phyloP scores from a whole-genome alignment of 2,329 filamentous ascomycete species.

The Ploettnerulaceae sp. region DNA sequence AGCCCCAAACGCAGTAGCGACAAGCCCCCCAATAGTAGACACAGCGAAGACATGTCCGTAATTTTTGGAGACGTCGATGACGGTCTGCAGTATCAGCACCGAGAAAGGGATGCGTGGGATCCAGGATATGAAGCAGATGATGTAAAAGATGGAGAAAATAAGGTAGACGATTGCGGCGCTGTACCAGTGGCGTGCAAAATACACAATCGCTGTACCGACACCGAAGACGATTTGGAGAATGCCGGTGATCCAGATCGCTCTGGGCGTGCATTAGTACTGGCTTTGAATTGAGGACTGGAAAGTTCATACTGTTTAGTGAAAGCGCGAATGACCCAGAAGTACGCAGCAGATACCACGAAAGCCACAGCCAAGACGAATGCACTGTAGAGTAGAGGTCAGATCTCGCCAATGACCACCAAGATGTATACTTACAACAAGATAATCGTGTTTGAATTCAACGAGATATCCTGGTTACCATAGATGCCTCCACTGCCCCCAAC shows the following conservation, averaged over 20 bases:
- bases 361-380: slow-evolving; percentile 70
- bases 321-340: slow-evolving; percentile 68
- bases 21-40: slow-evolving; percentile 74
- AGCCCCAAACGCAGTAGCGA: slow-evolving; percentile 70
- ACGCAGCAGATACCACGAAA: slow-evolving; percentile 68
- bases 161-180: slow-evolving; percentile 84
- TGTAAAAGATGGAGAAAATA: slow-evolving; percentile 72
- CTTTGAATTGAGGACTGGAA: not conserved
- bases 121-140: slow-evolving; percentile 84
- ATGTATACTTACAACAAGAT: slow-evolving; percentile 59
- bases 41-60: slow-evolving; percentile 85
- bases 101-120: slow-evolving; percentile 87
- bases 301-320: slow-evolving; percentile 65
- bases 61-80: slow-evolving; percentile 77
- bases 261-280: slow-evolving; percentile 3
- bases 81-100: slow-evolving; percentile 80
- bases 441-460: slow-evolving; percentile 76
- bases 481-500: slow-evolving; percentile 62
- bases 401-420: not conserved
- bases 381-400: slow-evolving; percentile 21
- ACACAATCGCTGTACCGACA: slow-evolving; percentile 82
- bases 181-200: slow-evolving; percentile 71
- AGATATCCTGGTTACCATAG: slow-evolving; percentile 56
- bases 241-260: slow-evolving; percentile 85
- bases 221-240: slow-evolving; percentile 83